Base-by-base conservation (phyloP, 1,284 basidiomycete genomes). In the Heterobasidion occidentale region DNA sequence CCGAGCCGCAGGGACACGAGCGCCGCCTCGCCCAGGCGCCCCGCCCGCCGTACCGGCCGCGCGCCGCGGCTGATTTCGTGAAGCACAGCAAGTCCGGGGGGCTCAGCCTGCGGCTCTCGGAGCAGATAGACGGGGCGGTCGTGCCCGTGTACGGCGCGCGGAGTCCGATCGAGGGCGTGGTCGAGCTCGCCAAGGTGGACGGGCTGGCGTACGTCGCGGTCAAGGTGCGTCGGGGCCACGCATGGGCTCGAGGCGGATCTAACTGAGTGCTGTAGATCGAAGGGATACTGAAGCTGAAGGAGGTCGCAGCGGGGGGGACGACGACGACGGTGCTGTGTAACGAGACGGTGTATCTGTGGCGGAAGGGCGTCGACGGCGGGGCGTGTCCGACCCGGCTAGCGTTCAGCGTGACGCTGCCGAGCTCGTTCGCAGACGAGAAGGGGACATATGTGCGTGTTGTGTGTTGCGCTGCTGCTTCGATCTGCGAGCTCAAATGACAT, bases 271-370 rank as follows among this genome's bases (percentile, higher is more conserved):
- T 46, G 42, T 62, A 87, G 85, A 72, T 86, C 44, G 83, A 86
- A 62, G 85, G 85, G 7, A 74, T 68, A 42, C 68, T 88, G 51
- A 69, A 71, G 54, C 62, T 89, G 46, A 78, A 80, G 60, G 86
- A 88, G 65, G 74, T 87, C 27, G 86, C 79, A 7, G 87, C 80
- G 60, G 80, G 80, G 33, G 87, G 86, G 9, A 75, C 75, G 14
- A 73, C 74, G 27, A 73, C 75, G 17, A 71, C 72, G 36, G 78
- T 72, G 47, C 63, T 88, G 4, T 84, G 79, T 63, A 68, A 80
- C 51, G 76, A 78, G 58, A 77, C 74, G 9, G 67, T 70, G 38
- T 66, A 77, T 19, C 72, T 89, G 19, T 90, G 85, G 86, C 73
- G 70, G 58, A 81, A 76, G 62, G 75, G 80, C 57, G 61, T 69